Percentiles rank a stretch among this genome's conserved stretches.
These are phyloP conservation scores for Lumnitzera racemosa DNA, from an alignment of 345 rosid genomes.

Conservation along the genomic window DNA sequence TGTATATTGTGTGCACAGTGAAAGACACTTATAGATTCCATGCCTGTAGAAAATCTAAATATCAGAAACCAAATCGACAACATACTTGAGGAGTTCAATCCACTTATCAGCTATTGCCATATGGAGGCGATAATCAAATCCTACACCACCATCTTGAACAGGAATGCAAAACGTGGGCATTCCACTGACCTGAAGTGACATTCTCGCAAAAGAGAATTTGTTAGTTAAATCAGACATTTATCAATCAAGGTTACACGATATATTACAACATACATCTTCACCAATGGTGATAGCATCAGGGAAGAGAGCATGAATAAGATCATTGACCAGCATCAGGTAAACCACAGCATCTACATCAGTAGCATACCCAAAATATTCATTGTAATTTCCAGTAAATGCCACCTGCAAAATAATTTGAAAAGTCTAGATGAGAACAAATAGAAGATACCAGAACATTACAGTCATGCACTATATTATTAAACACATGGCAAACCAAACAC, in stretches of 20 bases:
- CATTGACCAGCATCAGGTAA: constrained; percentile 92
- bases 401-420: constrained; percentile 33
- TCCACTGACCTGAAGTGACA: constrained; percentile 73
- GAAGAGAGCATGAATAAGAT: constrained; percentile 85
- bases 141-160: constrained; percentile 86
- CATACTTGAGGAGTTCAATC: constrained; percentile 90
- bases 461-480: no score
- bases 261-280: constrained; percentile 68
- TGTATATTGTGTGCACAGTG: no score
- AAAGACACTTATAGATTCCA: no score
- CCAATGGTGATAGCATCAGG: constrained; percentile 87
- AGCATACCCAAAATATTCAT: constrained; percentile 78
- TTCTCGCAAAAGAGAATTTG: neutral
- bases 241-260: neutral
- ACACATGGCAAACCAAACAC: no score
- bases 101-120: constrained; percentile 98
- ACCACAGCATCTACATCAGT: constrained; percentile 92
- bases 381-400: constrained; percentile 82
- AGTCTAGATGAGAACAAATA: constrained; percentile 4
- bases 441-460: neutral
- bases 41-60: neutral
- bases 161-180: constrained; percentile 96
- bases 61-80: neutral
- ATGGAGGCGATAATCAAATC: constrained; percentile 95
- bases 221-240: neutral